Base-by-base conservation (phyloP, 495 filamentous ascomycete species). In the Xylaria curta region DNA sequence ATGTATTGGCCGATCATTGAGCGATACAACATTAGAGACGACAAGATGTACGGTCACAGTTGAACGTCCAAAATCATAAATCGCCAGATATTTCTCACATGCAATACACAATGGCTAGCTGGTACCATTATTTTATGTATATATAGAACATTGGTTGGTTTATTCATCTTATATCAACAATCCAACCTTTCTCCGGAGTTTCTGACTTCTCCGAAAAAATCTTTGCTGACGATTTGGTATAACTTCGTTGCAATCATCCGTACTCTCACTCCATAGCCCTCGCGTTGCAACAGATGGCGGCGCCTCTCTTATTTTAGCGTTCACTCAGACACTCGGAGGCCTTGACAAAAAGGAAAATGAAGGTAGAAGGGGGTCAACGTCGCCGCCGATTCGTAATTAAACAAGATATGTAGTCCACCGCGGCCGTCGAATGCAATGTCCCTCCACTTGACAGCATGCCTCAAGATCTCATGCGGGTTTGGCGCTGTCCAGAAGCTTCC, bases 391-490 rank as follows among this genome's bases (percentile, higher is more conserved):
- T 78, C 76, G 58, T 76, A 78, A 79, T 79, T 79, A 79, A 79
- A 79, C 78, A 79, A 78, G 73, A 76, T 79, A 79, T 79, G 72
- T 75, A 74, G 72, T 76, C 72, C 72, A 73, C 78, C 76, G 69
- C 72, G 78, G 77, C 74, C 40, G 72, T 78, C 73, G 72, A 71
- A 79, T 79, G 74, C 76, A 78, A 72, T 70, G 65, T 76, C 72
- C 73, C 70, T 31, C 58, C 56, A 66, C 71, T 70, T 73, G 60
- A 67, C 72, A 61, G 69, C 72, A 69, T 72, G 68, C 69, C 74
- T 74, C 68, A 54, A 63, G 56, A 69, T 73, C 76, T 74, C 68
- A 66, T 73, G 46, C 70, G 64, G 46, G n/a, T 67, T 74, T 71
- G 60, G 73, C 72, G 70, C 63, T 71, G 75, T 66, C 67, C 74